These are phyloP conservation scores for Suillus bovinus DNA, from an alignment of 768 basidiomycete genomes.

Conservation along the genomic window DNA sequence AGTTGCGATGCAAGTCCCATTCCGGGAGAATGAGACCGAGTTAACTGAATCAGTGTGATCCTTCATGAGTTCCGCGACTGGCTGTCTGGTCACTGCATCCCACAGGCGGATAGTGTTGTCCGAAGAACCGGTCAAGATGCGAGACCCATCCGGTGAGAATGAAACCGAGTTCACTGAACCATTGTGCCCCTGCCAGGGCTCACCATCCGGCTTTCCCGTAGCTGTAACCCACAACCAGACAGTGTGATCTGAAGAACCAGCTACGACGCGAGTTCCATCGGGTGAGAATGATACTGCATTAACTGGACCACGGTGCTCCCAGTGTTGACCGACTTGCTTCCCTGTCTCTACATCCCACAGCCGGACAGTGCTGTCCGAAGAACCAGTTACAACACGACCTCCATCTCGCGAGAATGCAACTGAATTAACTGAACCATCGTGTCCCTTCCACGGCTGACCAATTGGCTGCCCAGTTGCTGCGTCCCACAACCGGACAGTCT, in stretches of 20 bases:
- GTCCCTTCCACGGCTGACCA: background rate
- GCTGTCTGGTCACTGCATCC: constrained; percentile 16
- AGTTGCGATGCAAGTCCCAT: constrained; percentile 9
- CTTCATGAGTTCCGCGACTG: background rate
- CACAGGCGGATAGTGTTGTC: constrained; percentile 21
- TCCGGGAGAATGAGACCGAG: constrained; percentile 15
- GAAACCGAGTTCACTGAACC: constrained; percentile 4
- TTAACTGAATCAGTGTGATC: constrained; percentile 9
- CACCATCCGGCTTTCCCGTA: constrained; percentile 6
- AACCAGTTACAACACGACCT: background rate
- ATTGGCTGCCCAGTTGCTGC: background rate
- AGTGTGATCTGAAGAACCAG: constrained; percentile 5
- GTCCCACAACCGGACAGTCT: background rate
- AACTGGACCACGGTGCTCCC: background rate
- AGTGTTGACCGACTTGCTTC: background rate
- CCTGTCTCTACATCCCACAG: background rate
- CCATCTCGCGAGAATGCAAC: constrained; percentile 12
- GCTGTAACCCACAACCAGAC: constrained; percentile 7
- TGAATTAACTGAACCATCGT: background rate
- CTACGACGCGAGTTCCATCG: constrained; percentile 1
- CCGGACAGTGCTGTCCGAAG: background rate
- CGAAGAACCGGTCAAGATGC: constrained; percentile 19
- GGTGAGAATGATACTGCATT: constrained; percentile 9
- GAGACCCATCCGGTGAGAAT: constrained; percentile 14
- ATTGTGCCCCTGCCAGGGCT: constrained; percentile 5